Evolutionary conservation across 2,329 filamentous ascomycete species (phyloP).

Genomic region (Claviceps citrina): DNA sequence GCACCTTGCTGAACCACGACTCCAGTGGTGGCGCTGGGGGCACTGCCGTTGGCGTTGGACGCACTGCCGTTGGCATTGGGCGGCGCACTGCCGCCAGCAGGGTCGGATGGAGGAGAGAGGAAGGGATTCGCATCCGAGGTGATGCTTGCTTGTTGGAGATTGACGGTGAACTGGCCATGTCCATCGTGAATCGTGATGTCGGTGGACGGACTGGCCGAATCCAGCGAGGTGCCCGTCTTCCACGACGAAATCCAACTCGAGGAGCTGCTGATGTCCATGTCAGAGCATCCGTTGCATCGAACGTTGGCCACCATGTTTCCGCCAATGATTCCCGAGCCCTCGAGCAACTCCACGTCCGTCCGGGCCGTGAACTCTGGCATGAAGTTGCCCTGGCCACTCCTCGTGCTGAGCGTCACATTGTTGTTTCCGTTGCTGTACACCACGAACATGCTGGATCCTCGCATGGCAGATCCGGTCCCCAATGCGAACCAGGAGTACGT

Average conservation of each 20-base stretch:
- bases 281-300: constrained; percentile 35
- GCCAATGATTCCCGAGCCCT: constrained; percentile 39
- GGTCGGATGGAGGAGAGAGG: constrained; percentile 7
- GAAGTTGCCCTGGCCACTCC: constrained; percentile 30
- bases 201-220: constrained; percentile 24
- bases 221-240: constrained; percentile 29
- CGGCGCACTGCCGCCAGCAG: not conserved
- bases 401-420: constrained; percentile 47
- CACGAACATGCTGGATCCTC: constrained; percentile 44
- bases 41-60: not conserved
- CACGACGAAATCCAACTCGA: constrained; percentile 40
- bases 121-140: constrained; percentile 39
- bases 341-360: constrained; percentile 36
- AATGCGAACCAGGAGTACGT: constrained; percentile 42
- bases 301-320: constrained; percentile 46
- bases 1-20: not conserved
- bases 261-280: constrained; percentile 25
- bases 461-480: constrained; percentile 41
- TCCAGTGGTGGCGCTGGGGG: not conserved
- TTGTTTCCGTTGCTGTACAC: constrained; percentile 42
- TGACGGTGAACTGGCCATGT: constrained; percentile 28
- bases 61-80: not conserved
- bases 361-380: constrained; percentile 31
- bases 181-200: constrained; percentile 32
- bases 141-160: constrained; percentile 33